Conservation (phyloP, 805 yeast genomes). For the Nakazawaea sp. region DNA sequence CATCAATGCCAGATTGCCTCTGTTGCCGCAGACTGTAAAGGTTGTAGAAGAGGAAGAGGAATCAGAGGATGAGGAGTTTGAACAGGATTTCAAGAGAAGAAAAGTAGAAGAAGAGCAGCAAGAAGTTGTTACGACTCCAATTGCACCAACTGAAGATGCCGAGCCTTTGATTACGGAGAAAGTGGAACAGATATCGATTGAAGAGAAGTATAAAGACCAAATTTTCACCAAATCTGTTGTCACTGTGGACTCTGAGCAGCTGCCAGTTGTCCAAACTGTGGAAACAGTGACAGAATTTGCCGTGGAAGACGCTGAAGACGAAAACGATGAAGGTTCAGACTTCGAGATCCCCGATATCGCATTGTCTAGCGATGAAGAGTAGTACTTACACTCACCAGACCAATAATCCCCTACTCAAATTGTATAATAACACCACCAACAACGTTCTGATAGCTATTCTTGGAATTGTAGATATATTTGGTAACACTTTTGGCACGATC, state of each 20-base stretch:
- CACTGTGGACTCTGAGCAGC: neutral
- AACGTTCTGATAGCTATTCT: neutral
- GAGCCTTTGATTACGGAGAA: no score
- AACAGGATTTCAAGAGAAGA: slow-evolving; percentile 10
- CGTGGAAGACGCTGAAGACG: no score
- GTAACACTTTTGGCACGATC: neutral
- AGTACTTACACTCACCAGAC: slow-evolving; percentile 3
- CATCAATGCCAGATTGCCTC: slow-evolving; percentile 72
- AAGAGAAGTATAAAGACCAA: slow-evolving; percentile 1
- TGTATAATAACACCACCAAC: neutral
- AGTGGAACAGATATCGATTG: slow-evolving; percentile 3
- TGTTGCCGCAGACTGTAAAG: slow-evolving; percentile 15
- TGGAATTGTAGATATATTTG: neutral
- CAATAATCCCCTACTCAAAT: neutral
- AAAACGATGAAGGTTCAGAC: no score
- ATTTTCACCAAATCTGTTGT: slow-evolving; percentile 1
- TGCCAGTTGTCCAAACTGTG: neutral
- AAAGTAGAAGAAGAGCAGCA: slow-evolving; percentile 1
- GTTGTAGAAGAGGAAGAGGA: slow-evolving; percentile 12
- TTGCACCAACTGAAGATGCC: slow-evolving; percentile 1
- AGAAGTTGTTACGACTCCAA: neutral
- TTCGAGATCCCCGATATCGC: slow-evolving; percentile 30
- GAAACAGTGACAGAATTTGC: neutral
- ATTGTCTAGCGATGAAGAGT: slow-evolving; percentile 22
- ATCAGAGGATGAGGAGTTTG: slow-evolving; percentile 14